Percentiles rank a stretch among this genome's conserved stretches.
Evolutionary conservation across 176 grass and related monocot species (phyloP).

Genomic region (Ensete ventricosum): DNA sequence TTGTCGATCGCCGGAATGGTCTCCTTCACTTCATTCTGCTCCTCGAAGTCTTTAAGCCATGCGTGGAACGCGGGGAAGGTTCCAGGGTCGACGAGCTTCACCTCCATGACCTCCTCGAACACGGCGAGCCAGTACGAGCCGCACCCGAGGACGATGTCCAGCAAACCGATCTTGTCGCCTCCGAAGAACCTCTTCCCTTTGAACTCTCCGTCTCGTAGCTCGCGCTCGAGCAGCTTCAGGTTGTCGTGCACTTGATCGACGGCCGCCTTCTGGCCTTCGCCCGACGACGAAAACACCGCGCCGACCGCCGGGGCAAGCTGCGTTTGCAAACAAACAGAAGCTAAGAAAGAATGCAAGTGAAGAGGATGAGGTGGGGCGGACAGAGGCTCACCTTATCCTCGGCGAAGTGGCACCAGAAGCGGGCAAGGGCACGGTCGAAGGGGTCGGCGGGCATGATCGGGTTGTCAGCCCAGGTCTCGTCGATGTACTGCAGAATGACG

Average conservation of each 20-base stretch:
- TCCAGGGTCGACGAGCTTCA: neutral
- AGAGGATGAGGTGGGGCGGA: too few relatives aligned
- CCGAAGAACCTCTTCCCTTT: neutral
- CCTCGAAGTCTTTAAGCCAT: neutral
- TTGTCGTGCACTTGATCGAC: neutral
- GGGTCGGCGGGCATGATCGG: neutral
- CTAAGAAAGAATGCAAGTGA: too few relatives aligned
- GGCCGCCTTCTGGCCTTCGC: neutral
- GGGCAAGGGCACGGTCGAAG: neutral
- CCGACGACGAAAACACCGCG: neutral
- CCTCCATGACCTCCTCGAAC: conserved; percentile 3
- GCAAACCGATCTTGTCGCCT: neutral
- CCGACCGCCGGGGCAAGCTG: neutral
- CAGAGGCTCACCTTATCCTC: neutral
- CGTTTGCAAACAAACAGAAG: neutral
- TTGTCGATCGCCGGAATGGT: neutral
- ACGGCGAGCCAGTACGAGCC: neutral
- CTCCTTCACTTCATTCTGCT: neutral
- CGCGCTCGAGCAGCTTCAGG: neutral
- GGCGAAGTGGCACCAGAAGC: neutral
- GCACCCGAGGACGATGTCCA: neutral
- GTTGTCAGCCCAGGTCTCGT: neutral
- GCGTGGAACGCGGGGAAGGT: neutral
- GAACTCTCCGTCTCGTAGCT: neutral
- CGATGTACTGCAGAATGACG: neutral